Base-by-base conservation (phyloP, 2,329 filamentous ascomycete genomes). In the Diaporthe ampelina region DNA sequence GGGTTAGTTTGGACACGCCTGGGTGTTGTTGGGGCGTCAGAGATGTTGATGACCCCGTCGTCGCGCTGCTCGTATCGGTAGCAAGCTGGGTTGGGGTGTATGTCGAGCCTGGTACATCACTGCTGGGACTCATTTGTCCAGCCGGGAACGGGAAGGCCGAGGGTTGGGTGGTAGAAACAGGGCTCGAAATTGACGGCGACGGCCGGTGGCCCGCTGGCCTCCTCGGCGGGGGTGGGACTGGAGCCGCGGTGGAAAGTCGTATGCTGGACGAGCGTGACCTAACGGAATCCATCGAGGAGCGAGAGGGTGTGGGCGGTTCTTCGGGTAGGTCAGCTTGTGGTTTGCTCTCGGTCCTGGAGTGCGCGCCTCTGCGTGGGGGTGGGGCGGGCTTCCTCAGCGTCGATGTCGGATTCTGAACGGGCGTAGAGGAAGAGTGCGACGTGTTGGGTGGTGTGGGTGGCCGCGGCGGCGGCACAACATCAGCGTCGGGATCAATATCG, bases 191-290 rank as follows among this genome's bases (percentile, higher is more conserved):
- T 24, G 72, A 74, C 2, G 74, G 74, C 19, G 67, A 72, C 19
- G 58, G 50, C 3, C 74, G 59, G 57, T 75, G 74, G 1, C n/a
- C 61, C 85, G 83, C 43, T 83, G 85, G 86, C 40, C 90, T 85
- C 58, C 89, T 85, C 11, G 90, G 88, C 1, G 90, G 89, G 24
- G 90, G 89, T 21, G 90, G 89, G 11, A 87, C 85, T 0, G 88
- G 89, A 0, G 84, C 85, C 71, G 82, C 81, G 24, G 81, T 79
- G 73, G 82, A 83, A 68, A 83, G 81, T 54, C 86, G 86, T 45
- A 85, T 77, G 75, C 85, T 87, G 26, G 86, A 86, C 5, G 87
- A 81, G 10, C 86, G 84, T 1, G 87, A 87, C 6, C 84, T 81
- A 7, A 81, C 83, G 10, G 88, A 90, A n/a, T 89, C 88, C 11